Percentiles rank a stretch among this genome's conserved stretches.
Evolutionary conservation across 805 yeast genomes (phyloP).

Genomic region (Candida nemodendra): DNA sequence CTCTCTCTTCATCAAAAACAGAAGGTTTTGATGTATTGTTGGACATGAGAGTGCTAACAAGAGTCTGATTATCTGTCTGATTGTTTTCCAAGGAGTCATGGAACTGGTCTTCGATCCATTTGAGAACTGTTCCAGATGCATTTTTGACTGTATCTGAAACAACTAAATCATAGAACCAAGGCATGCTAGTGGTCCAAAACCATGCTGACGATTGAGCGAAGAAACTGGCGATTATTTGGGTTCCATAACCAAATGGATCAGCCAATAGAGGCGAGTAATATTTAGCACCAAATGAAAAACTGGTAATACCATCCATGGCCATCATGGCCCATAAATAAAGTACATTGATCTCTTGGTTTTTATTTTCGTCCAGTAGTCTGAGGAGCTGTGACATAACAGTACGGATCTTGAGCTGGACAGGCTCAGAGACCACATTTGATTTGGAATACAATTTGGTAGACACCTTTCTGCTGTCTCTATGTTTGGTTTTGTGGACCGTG

Average conservation of each 20-base stretch:
- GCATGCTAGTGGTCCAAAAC: constrained; percentile 65
- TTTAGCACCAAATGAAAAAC: constrained; percentile 55
- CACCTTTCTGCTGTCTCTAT: constrained; percentile 41
- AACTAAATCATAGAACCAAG: constrained; percentile 49
- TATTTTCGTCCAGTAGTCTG: constrained; percentile 20
- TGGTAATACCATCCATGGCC: constrained; percentile 69
- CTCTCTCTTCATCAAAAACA: constrained; percentile 23
- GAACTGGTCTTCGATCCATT: constrained; percentile 43
- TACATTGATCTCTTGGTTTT: constrained; percentile 44
- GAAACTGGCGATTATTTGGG: constrained; percentile 44
- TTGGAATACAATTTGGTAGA: constrained; percentile 47
- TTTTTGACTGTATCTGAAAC: constrained; percentile 40
- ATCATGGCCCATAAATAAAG: constrained; percentile 64
- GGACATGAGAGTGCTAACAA: constrained; percentile 25
- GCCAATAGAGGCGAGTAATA: constrained; percentile 45
- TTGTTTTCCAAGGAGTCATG: constrained; percentile 14
- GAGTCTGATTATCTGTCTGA: constrained; percentile 19
- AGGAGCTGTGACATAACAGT: constrained; percentile 33
- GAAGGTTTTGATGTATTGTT: constrained; percentile 8
- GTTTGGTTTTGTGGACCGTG: constrained; percentile 47
- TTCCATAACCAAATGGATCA: constrained; percentile 37
- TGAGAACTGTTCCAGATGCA: constrained; percentile 40
- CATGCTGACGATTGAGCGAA: constrained; percentile 54
- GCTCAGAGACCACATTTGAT: constrained; percentile 33
- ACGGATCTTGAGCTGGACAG: constrained; percentile 35